Evolutionary conservation across 2,329 filamentous ascomycete species (phyloP), one percentile per base, ranked within the genome.

Genomic region (Sporothrix luriei): DNA sequence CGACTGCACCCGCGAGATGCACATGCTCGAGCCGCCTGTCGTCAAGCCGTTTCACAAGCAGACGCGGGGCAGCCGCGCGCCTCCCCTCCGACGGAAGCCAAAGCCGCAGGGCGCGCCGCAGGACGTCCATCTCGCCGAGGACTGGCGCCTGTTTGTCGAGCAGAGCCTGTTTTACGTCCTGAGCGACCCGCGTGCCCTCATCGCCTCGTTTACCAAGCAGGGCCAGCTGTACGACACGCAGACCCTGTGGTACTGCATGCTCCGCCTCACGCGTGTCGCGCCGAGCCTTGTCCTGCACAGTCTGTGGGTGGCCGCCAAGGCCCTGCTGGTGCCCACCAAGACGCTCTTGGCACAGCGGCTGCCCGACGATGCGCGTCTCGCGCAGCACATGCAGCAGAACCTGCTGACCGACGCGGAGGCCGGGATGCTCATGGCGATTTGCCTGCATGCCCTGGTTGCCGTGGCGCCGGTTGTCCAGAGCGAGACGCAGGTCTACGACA

Each of bases 91-190:
- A 67, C 78, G 81, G 68, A 81, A 76, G 71, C 69, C 75, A 26
- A 77, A 73, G 79, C 78, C 61, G 3, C 21, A 24, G 2, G 1
- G 14, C 7, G 4, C 33, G 3, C 29, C 29, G 9, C 54, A 26
- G 10, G 21, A 26, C 3, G 72, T 78, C 3, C 73, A 76, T 1
- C 71, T 83, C 33, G 80, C 77, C 68, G 75, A 79, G 14, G 81
- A 86, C 70, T 90, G 88, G 86, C 85, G 83, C 72, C 75, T 82
- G 1, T 91, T 91, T 74, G 82, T 86, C 43, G 85, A 89, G 72
- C 89, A 91, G 74, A 87, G 85, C 65, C 78, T 91, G 7, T 91
- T 90, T 75, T 85, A 85, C 73, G 84, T 89, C 7, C 80, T 91
- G 62, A 87, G 86, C 73, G 83, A 87, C 64, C 85, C 87, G 0